Percentiles rank a stretch among this genome's conserved stretches.
These are phyloP conservation scores for Kondoa subrosea DNA, from an alignment of 768 basidiomycete genomes.

Conservation along the genomic window DNA sequence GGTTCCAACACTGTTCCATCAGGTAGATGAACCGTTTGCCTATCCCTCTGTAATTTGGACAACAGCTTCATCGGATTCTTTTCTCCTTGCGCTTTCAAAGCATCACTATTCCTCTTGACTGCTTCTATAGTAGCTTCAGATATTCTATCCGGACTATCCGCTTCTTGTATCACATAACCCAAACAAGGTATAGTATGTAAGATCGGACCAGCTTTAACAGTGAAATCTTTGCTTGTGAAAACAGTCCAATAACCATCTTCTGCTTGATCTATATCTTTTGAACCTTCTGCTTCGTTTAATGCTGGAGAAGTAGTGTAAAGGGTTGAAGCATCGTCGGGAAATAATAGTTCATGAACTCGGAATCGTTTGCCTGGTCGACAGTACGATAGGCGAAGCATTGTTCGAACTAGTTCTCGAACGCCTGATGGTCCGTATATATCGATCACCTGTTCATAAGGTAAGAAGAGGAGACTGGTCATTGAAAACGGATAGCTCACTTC, in stretches of 20 bases:
- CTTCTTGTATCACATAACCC: constrained; percentile 57
- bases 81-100: constrained; percentile 27
- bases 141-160: constrained; percentile 55
- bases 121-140: constrained; percentile 52
- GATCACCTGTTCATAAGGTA: neutral
- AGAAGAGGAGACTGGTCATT: neutral
- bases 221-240: constrained; percentile 34
- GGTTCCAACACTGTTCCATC: constrained; percentile 53
- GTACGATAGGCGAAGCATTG: constrained; percentile 50
- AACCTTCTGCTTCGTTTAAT: constrained; percentile 53
- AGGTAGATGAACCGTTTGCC: constrained; percentile 45
- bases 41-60: constrained; percentile 51
- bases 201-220: constrained; percentile 61
- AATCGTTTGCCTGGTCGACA: constrained; percentile 47
- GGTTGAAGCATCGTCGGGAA: constrained; percentile 40
- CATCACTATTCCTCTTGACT: constrained; percentile 36
- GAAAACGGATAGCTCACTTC: constrained; percentile 2
- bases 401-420: constrained; percentile 55
- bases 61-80: constrained; percentile 52
- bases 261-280: constrained; percentile 41
- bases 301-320: constrained; percentile 33
- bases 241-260: constrained; percentile 54
- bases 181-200: constrained; percentile 62
- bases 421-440: constrained; percentile 66
- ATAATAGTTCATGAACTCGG: constrained; percentile 61